Base-by-base conservation (phyloP, 2,329 filamentous ascomycete genomes). In the Fusarium sulawesiense region DNA sequence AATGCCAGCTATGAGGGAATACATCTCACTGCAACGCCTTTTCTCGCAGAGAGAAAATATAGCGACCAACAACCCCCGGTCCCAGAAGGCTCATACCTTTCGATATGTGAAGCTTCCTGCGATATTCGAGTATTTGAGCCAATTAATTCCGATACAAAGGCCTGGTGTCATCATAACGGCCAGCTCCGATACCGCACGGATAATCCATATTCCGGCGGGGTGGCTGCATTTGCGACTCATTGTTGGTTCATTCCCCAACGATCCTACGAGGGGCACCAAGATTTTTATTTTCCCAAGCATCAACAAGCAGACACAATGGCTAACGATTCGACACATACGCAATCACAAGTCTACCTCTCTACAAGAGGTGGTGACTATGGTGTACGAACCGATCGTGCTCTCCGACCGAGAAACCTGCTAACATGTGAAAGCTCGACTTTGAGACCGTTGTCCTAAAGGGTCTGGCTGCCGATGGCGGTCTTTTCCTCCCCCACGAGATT, bases 381-480 rank as follows among this genome's bases (percentile, higher is more conserved):
- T 56, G 73, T 75, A 73, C 9, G 66, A 46, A 4, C 3, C 1
- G 16, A 5, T 4, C 13, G 8, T 3, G 6, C 2, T 18, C 12
- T 21, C 4, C 41, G 11, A 23, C 59, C 34, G 50, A 8, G 2
- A 4, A 10, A 4, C n/a, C 13, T 0, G 61, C 69, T 72, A 37
- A 72, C 45, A 42, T 7, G 42, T 67, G 12, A 25, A 71, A 93
- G 91, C 86, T 96, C 73, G 93, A 92, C 53, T 97, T 97, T 78
- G 93, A 97, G 81, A 89, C 93, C 54, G 93, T 93, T 46, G 93
- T 97, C 40, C 85, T 97, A 65, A 95, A 97, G 80, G 93, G 93
- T 47, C 88, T 97, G 60, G 93, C 93, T 58, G 85, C 88, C 30
- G 93, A 97, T 76, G 92, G 93, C 58, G 93, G 93, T 50, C 89